Evolutionary conservation across 1,284 basidiomycete species (phyloP), one percentile per base, ranked within the genome.

Genomic region (Chondrostereum purpureum): DNA sequence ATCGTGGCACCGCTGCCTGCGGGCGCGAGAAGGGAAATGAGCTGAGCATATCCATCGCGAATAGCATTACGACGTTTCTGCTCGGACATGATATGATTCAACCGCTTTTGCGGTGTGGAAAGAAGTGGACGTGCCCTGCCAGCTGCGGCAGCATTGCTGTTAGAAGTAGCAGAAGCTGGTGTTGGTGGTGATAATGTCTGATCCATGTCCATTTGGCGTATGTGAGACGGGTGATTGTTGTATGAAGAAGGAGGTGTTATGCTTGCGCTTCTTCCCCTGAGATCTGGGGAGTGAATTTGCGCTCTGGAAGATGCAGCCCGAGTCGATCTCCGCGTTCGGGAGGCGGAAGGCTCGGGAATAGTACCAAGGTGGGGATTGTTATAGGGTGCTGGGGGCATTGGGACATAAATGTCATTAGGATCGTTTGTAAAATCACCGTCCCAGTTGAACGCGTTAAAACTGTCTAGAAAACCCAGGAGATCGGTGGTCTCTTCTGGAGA

Each of bases 41-140:
- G 68, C 57, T 88, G 80, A 11, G 90, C 84, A 65, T 93, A 93
- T 8, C 89, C 91, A 51, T 91, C 85, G 24, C 90, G 80, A 54
- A 93, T 93, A 39, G 89, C 88, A 50, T 92, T 91, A 2, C 90
- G 77, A 2, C 90, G 81, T 62, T 91, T 92, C 65, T 93, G 91
- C 65, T 93, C 90, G 10, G 86, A 90, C 71, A 91, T 83, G 68
- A 93, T 93, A 67, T 93, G 90, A 61, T 93, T 93, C n/a, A 91
- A 78, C 20, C 91, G 80, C 62, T 93, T 93, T 61, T 93, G 90
- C 0, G 88, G 88, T 6, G 81, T 83, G 6, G 88, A 86, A 17
- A 93, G 72, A 6, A 90, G 71, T 0, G 79, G 69, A 52, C 83
- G 83, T 19, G 67, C 37, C 11, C 12, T 46, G 45, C 70, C 69